Conservation (phyloP, 768 basidiomycete species). For the Aureoboletus auriporus region DNA sequence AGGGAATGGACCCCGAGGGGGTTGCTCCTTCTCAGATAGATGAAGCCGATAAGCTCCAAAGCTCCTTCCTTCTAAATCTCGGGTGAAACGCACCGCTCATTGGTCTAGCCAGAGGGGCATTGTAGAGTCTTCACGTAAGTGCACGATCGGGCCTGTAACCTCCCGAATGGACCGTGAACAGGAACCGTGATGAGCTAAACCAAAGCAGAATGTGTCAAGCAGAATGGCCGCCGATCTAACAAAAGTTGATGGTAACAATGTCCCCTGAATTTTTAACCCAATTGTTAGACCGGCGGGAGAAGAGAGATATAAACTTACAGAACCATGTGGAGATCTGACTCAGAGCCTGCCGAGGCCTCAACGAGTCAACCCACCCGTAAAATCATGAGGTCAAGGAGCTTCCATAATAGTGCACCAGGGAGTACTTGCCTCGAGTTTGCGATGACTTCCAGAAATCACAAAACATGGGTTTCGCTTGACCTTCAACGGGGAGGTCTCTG, state of each 20-base stretch:
- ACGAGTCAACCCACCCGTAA: constrained; percentile 10
- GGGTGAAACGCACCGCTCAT: constrained; percentile 9
- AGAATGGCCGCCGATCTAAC: constrained; percentile 20
- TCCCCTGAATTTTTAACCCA: constrained; percentile 19
- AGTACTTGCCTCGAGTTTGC: constrained; percentile 14
- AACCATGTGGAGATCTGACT: constrained; percentile 19
- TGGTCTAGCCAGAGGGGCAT: constrained; percentile 10
- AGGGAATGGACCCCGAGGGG: constrained; percentile 10
- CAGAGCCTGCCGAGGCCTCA: constrained; percentile 9
- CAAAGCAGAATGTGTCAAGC: constrained; percentile 20
- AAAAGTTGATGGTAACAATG: constrained; percentile 19
- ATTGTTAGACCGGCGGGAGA: constrained; percentile 23
- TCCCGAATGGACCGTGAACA: constrained; percentile 8
- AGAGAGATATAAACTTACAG: constrained; percentile 14
- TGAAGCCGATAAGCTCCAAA: constrained; percentile 22
- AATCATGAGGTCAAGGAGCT: constrained; percentile 9
- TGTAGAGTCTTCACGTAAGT: constrained; percentile 18
- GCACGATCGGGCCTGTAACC: constrained; percentile 10
- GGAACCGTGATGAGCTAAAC: constrained; percentile 14
- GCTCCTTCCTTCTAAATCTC: constrained; percentile 18
- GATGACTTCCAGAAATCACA: constrained; percentile 8
- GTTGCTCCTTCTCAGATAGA: constrained; percentile 16
- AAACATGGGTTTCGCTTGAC: constrained; percentile 3
- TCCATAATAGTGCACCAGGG: constrained; percentile 25
- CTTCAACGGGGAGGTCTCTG: constrained; percentile 1